phyloP scores from a whole-genome alignment of 2,329 filamentous ascomycete genomes.

The Colletotrichum simmondsii region DNA sequence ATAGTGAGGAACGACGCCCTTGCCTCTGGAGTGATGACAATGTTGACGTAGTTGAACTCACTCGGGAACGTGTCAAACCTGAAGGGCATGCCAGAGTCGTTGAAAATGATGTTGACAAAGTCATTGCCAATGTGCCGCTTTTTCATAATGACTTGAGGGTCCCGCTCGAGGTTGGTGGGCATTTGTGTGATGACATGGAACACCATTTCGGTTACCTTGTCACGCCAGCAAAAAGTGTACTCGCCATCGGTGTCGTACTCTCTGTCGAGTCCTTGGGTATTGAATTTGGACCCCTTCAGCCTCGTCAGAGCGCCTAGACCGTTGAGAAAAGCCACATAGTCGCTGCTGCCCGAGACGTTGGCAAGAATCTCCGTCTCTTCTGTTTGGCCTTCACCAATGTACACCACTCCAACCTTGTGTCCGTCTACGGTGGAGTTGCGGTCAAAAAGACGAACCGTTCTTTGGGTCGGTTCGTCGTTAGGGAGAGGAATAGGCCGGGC shows the following conservation, averaged over 20 bases:
- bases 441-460: conserved; percentile 86
- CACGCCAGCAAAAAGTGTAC: conserved; percentile 93
- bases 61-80: conserved; percentile 92
- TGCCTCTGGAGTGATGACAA: conserved; percentile 91
- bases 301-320: conserved; percentile 84
- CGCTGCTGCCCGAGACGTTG: conserved; percentile 86
- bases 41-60: conserved; percentile 96
- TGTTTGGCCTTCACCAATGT: conserved; percentile 88
- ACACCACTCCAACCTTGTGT: conserved; percentile 95
- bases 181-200: conserved; percentile 98
- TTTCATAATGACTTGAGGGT: conserved; percentile 83
- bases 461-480: conserved; percentile 72
- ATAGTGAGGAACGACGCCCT: conserved; percentile 79
- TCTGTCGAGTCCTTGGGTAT: conserved; percentile 90
- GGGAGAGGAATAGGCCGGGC: conserved; percentile 82
- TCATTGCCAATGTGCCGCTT: conserved; percentile 98
- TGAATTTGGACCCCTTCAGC: conserved; percentile 86
- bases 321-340: conserved; percentile 88
- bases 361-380: conserved; percentile 85
- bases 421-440: conserved; percentile 90
- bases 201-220: conserved; percentile 92
- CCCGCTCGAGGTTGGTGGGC: conserved; percentile 85
- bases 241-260: conserved; percentile 83
- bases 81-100: conserved; percentile 92
- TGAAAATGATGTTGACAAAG: conserved; percentile 98